Conservation (phyloP, 192 early-diverging fungal species). For the Coemansia sp. region DNA sequence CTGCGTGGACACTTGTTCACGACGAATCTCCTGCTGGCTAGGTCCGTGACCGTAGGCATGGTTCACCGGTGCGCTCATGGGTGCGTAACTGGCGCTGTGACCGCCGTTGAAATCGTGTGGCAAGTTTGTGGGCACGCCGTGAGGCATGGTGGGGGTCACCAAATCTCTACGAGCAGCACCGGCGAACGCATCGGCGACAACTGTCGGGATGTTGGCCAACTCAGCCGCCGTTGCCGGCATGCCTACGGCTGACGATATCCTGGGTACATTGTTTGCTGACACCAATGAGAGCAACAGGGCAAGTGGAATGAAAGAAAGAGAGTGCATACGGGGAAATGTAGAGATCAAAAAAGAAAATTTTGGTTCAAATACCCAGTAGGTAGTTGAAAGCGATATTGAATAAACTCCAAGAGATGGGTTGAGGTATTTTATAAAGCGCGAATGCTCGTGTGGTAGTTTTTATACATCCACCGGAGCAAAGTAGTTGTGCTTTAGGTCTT, state of each 20-base stretch:
- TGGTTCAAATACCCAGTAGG: no score
- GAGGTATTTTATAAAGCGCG: not conserved
- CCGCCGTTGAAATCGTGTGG: not conserved
- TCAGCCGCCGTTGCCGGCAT: not conserved
- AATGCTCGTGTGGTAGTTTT: not conserved
- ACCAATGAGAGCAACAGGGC: not conserved
- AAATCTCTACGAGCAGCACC: not conserved
- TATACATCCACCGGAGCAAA: not conserved
- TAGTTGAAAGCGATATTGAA: no score
- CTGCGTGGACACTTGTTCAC: not conserved
- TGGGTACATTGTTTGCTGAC: not conserved
- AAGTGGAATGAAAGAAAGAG: not conserved
- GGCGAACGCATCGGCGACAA: not conserved
- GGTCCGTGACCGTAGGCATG: not conserved
- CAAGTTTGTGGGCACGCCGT: not conserved
- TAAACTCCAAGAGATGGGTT: not conserved
- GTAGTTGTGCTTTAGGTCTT: not conserved
- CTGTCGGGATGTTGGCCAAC: not conserved
- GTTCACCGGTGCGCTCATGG: not conserved
- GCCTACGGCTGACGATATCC: not conserved
- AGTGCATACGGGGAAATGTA: not conserved
- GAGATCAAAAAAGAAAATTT: not conserved
- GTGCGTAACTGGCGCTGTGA: not conserved
- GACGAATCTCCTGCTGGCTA: not conserved
- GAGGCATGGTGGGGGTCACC: not conserved